Evolutionary conservation across 441 rosid species (phyloP), one percentile per base, ranked within the genome.

Genomic region (Geranium incanum): DNA sequence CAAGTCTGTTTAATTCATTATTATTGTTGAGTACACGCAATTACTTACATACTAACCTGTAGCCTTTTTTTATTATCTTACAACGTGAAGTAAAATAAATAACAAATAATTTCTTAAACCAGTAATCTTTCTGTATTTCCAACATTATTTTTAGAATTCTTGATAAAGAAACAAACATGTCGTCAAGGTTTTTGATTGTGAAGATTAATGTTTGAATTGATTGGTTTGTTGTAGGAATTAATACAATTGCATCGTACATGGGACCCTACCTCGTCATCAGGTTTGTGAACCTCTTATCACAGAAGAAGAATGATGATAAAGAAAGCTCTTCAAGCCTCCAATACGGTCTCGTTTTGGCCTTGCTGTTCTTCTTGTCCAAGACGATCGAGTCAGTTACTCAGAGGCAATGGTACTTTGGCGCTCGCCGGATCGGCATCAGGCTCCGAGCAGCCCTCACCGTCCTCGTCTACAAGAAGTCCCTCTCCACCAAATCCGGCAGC

Each of bases 361-460:
- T 75, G 0, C 59, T 75, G 0, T 86, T 88, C 72, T 72, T 88
- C 65, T 19, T 80, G 37, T 88, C 78, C 3, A 86, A 88, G 77
- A 74, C 87, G 69, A 79, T 84, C 0, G 84, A 88, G 72, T 81
- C 83, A 76, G 71, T 83, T n/a, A 36, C 82, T 0, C 78, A 68
- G 64, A 83, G 87, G 79, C 84, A 80, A 9, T 81, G 84, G 82
- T 66, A 71, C 69, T 88, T 88, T 78, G 78, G 70, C 75, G 41
- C 82, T 76, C 81, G 84, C 55, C 82, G 69, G 74, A 68, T 45
- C 3, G 55, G 55, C 55, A 45, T 45, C 12, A 45, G 55, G 13
- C 55, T 88, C 50, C 79, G 88, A 37, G 83, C 93, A n/a, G 90
- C 89, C 45, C 81, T 88, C 7, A 83, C 79, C n/a, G 86, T 76